Base-by-base conservation (phyloP, 345 rosid species). In the Heritiera fomes region DNA sequence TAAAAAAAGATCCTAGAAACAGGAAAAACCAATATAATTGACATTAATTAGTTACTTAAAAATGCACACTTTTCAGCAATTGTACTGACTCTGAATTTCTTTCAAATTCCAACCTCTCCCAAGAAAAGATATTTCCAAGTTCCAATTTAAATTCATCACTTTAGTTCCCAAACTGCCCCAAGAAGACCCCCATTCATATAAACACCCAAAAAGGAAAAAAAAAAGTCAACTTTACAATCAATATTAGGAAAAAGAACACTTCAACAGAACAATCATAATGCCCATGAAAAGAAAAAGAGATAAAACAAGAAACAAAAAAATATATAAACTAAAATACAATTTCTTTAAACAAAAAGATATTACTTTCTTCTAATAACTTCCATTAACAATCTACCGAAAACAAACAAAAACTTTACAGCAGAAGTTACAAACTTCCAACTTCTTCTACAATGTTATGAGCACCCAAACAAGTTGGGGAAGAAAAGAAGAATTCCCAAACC, bases 401-500 rank as follows among this genome's bases (percentile, higher is more conserved):
- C 40, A 23, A 69, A 46, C 5, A 69, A 70, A 47, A 28, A n/a
- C 55, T 68, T 68, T 20, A 63, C 23, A 45, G 17, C 10, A 10
- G 14, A 71, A 14, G 53, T 45, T 30, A 7, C 58, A 47, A 20
- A 47, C 40, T 69, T 52, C 41, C 28, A 71, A 50, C 41, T 71
- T 50, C 75, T 32, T 50, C 62, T 52, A 9, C 60, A 34, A 50
- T 15, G 32, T 30, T 13, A 52, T 17, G 45, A 28, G 2, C 60
- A 62, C 23, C 41, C 30, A 52, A 41, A 62, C 38, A 46, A 55
- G 7, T 8, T 23, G 4, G 63, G 4, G 63, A 12, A 23, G 3
- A 40, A 49, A 49, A 49, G 3, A 23, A 46, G 73, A 13, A 64
- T 41, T 1, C 1, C 2, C 41, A 72, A 62, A 93, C 98, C 99